Conservation (phyloP, 1,284 basidiomycete species). For the Lentinula novae-zelandiae region DNA sequence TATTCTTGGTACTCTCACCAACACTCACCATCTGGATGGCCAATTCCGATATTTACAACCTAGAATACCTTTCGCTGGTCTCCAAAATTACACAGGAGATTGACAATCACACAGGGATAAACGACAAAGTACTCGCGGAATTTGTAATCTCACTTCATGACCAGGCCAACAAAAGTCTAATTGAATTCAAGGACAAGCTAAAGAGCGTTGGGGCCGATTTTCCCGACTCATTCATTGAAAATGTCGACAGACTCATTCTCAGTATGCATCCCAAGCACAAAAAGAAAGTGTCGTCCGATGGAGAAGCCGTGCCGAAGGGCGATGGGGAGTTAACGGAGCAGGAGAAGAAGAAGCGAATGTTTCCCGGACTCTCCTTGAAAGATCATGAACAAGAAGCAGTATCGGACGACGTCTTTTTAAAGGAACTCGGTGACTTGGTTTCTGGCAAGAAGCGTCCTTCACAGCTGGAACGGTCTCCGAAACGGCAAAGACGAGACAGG, state of each 20-base stretch:
- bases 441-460: constrained; percentile 60
- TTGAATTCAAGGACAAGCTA: constrained; percentile 82
- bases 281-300: constrained; percentile 55
- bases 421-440: constrained; percentile 87
- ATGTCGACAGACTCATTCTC: constrained; percentile 91
- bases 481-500: constrained; percentile 53
- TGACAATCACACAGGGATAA: constrained; percentile 79
- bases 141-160: constrained; percentile 94
- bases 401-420: constrained; percentile 65
- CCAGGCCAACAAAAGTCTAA: constrained; percentile 66
- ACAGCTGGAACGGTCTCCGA: constrained; percentile 47
- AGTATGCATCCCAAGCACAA: constrained; percentile 97
- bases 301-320: constrained; percentile 31
- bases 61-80: constrained; percentile 88
- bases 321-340: constrained; percentile 49
- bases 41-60: constrained; percentile 78
- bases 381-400: constrained; percentile 64
- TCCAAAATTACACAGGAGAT: constrained; percentile 89
- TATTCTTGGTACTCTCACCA: not conserved
- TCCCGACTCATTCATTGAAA: constrained; percentile 86
- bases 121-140: constrained; percentile 92
- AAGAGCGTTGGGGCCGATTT: constrained; percentile 83
- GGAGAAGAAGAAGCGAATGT: constrained; percentile 80
- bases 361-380: constrained; percentile 88
- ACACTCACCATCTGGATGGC: constrained; percentile 44